Base-by-base conservation (phyloP, 2,329 filamentous ascomycete species). In the Cercospora janseana region DNA sequence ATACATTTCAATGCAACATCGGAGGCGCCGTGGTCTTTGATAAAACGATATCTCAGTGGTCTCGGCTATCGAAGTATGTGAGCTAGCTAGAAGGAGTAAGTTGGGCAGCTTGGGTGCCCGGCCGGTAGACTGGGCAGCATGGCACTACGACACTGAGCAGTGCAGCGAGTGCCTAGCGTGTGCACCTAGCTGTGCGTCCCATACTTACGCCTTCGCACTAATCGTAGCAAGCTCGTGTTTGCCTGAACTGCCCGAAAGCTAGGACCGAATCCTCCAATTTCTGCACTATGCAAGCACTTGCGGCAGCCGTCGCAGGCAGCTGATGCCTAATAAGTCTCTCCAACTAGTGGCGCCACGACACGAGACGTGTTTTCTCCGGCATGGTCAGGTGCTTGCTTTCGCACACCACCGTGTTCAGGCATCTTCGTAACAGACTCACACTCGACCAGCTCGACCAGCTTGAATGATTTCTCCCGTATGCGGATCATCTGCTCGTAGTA, bases 391-490 rank as follows among this genome's bases (percentile, higher is more conserved):
- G 35, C 20, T 20, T 24, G 16, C 35, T 23, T 23, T 38, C 9
- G 35, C 35, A 23, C 20, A 38, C 35, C 13, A 38, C 16, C 35
- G 15, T 15, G 6, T n/a, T 38, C 18, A 15, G 32, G 20, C 35
- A 23, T 23, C 15, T 10, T 38, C 6, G n/a, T 15, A 3, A 23
- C 12, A n/a, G 20, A 13, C 12, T 57, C 57, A 68, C 12, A 62
- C 67, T 42, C 79, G 76, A 26, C 85, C 89, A 43, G 93, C 90
- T 58, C 83, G 79, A 10, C 93, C 93, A 57, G 94, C 78, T 72
- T 98, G 93, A 58, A 97, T 82, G 62, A 95, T 95, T 73, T 95
- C 87, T 2, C 83, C 83, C 3, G 80, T 82, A 59, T 75, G 76
- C 58, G 74, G 78, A 62, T 95, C 89, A 62, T 93, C 88, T 52